Evolutionary conservation across 1,139 yeast genomes (phyloP), one percentile per base, ranked within the genome.

Genomic region (Pichia sp.): DNA sequence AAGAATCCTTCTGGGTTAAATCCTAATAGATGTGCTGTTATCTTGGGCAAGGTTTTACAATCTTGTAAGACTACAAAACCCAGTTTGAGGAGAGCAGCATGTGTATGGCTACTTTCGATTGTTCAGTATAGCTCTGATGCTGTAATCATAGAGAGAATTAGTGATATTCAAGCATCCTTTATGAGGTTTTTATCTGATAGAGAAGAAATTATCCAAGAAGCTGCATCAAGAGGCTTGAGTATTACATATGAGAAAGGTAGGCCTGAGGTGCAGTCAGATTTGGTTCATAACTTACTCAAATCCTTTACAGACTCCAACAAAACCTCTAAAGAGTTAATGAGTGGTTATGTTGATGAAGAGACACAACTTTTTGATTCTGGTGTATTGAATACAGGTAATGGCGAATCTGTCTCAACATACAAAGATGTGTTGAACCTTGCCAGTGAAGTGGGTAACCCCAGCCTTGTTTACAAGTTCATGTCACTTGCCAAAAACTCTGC

Each of bases 391-490:
- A 85, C 95, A 0, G 82, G 81, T 33, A 93, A 84, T 46, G 53
- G 55, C 8, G 91, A 88, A 1, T 82, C 94, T 0, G 78, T 88
- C 3, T 83, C 94, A 0, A 87, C 96, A 0, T 88, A 88, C 52
- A 84, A 82, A 50, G 93, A 82, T 57, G 86, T 88, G 22, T 64
- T 88, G 48, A 82, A 69, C 49, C 66, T 91, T 35, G 97, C 97
- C 0, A 77, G 93, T 2, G 97, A 91, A 53, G 93, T 87, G 5
- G 97, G 97, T 28, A 96, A 91, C 57, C 95, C 97, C 16, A 74
- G 94, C 51, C 69, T 91, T 48, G 96, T 91, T 6, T 91, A 91
- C 58, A 85, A 87, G 52, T 91, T 91, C 53, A 86, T 91, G 96
- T 78, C 95, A 0, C 63, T 91, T 39, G 95, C 97, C 0, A 82